Conservation (phyloP, 129 eudicot species). For the Ambrosia artemisiifolia region DNA sequence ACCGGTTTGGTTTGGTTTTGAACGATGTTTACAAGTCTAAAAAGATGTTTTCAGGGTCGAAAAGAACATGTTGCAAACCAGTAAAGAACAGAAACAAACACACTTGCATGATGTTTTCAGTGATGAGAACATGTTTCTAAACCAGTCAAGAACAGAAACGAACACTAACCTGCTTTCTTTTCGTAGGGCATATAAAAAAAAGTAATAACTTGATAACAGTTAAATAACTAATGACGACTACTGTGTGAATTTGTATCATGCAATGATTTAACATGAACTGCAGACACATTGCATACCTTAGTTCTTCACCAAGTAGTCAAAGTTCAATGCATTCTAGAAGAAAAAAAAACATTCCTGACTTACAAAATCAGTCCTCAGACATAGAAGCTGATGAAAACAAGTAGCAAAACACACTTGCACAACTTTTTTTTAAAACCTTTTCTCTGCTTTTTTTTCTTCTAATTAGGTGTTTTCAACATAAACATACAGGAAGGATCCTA, state of each 20-base stretch:
- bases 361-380: constrained; percentile 33
- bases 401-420: constrained; percentile 25
- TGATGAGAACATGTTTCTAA: not conserved
- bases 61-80: not conserved
- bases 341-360: constrained; percentile 14
- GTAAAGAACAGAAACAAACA: too few species aligned
- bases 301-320: constrained; percentile 23
- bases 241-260: constrained; percentile 9
- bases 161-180: not conserved
- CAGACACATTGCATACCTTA: constrained; percentile 23
- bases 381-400: constrained; percentile 11
- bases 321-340: constrained; percentile 15
- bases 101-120: too few species aligned
- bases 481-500: constrained; percentile 29
- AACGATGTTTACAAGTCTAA: too few species aligned
- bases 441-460: constrained; percentile 12
- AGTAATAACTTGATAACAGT: not conserved
- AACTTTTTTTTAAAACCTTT: constrained; percentile 1
- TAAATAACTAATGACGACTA: constrained; percentile 5
- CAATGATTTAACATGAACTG: constrained; percentile 19
- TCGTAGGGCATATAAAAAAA: not conserved
- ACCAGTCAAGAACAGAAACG: not conserved
- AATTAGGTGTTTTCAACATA: constrained; percentile 30
- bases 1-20: not conserved
- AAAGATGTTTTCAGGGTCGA: not conserved